Base-by-base conservation (phyloP, 148 eudicot species). In the Bassia scoparia region DNA sequence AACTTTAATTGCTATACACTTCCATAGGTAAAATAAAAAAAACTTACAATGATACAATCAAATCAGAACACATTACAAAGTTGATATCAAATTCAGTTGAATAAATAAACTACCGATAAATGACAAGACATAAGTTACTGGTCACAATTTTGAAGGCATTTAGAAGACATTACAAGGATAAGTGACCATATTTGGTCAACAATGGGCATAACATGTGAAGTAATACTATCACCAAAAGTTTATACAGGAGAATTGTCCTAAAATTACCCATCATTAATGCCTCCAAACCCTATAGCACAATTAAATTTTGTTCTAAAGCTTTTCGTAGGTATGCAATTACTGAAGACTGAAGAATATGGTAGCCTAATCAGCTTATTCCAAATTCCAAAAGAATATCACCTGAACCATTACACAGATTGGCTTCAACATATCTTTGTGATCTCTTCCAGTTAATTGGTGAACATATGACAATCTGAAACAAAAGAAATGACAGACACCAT, bases 361-460 rank as follows among this genome's bases (percentile, higher is more conserved):
- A 72, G 2, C 17, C 27, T 35, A 55, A 69, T n/a, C n/a, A n/a
- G n/a, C n/a, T n/a, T n/a, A n/a, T n/a, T n/a, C n/a, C n/a, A n/a
- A n/a, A n/a, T 23, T 49, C 13, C 14, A 64, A 60, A 38, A 58
- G 29, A 58, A 59, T 54, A 71, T 76, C 71, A 89, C 93, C 90
- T 77, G 90, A 84, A 33, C 80, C 81, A 77, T 87, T 1, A 86
- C 93, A 82, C 70, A 66, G 43, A 82, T 43, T 29, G 90, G 89
- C 77, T 74, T 81, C 60, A 79, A 69, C 61, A 81, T 60, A 34
- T 67, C 52, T 79, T 75, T 77, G 71, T 23, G 72, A 66, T 77
- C 76, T 76, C 79, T 71, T 61, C 68, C 77, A 50, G 61, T 30
- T 59, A 70, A 31, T 74, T 61, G 80, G 71, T 62, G 66, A 71